Percentiles rank a stretch among this genome's conserved stretches.
phyloP scores from a whole-genome alignment of 1,284 basidiomycete genomes.

The Papiliotrema flavescens region DNA sequence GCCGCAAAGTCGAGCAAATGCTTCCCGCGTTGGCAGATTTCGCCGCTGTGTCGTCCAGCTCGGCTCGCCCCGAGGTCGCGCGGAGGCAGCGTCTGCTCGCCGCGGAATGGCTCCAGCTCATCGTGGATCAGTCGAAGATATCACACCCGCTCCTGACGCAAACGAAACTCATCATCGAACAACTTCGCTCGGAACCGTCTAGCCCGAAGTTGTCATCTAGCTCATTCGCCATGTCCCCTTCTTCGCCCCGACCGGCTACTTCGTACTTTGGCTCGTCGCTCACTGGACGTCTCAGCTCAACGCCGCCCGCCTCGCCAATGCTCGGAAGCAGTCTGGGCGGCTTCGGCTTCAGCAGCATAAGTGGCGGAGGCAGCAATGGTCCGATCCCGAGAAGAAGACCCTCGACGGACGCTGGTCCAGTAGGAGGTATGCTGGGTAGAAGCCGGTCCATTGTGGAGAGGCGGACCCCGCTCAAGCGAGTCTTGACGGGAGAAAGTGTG shows the following conservation, averaged over 20 bases:
- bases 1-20: constrained; percentile 38
- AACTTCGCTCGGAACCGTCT: constrained; percentile 22
- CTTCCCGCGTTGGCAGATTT: constrained; percentile 45
- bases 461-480: constrained; percentile 34
- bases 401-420: constrained; percentile 20
- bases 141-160: constrained; percentile 33
- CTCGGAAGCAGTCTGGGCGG: constrained; percentile 3
- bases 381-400: constrained; percentile 19
- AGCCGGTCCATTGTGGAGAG: constrained; percentile 17
- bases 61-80: constrained; percentile 16
- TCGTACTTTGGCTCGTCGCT: constrained; percentile 29
- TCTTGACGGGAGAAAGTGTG: constrained; percentile 43
- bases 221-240: constrained; percentile 18
- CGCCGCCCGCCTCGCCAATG: constrained; percentile 17
- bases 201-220: constrained; percentile 16
- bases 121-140: constrained; percentile 33
- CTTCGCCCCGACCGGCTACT: constrained; percentile 21
- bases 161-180: constrained; percentile 39
- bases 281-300: constrained; percentile 21
- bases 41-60: constrained; percentile 32
- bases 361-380: no score
- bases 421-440: constrained; percentile 2
- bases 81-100: constrained; percentile 24
- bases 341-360: neutral
- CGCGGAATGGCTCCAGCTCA: constrained; percentile 23